phyloP scores from a whole-genome alignment of 129 eudicot species.

The Escallonia herrerae region DNA sequence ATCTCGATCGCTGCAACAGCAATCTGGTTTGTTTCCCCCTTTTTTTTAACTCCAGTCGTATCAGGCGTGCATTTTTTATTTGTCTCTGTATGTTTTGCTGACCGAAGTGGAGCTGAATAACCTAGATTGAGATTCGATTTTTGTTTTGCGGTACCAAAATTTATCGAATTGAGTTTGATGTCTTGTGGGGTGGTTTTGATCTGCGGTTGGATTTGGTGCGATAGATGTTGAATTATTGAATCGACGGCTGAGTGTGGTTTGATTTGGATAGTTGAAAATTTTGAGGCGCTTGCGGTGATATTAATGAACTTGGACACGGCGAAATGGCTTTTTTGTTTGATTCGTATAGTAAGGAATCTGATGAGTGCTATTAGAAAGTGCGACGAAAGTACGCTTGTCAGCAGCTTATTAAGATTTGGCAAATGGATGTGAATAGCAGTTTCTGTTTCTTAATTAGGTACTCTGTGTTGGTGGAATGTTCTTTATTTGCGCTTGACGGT shows the following conservation, averaged over 20 bases:
- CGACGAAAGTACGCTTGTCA: neutral
- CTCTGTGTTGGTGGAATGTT: neutral
- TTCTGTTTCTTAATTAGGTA: conserved; percentile 2
- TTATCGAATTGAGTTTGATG: no score
- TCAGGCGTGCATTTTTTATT: neutral
- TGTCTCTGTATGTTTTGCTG: conserved; percentile 3
- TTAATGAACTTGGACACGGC: neutral
- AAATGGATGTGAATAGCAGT: neutral
- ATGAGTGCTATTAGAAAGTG: neutral
- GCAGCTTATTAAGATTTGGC: neutral
- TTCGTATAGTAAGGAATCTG: neutral
- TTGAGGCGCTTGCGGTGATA: neutral
- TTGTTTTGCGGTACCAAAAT: neutral
- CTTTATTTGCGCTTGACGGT: neutral
- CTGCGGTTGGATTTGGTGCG: neutral
- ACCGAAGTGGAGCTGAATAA: neutral
- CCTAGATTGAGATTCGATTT: conserved; percentile 2
- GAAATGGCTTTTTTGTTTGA: neutral
- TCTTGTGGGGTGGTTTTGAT: conserved; percentile 10
- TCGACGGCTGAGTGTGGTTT: neutral
- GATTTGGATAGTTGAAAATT: neutral
- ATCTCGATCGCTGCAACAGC: conserved; percentile 96
- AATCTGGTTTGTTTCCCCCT: conserved; percentile 48
- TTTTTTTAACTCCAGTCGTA: neutral
- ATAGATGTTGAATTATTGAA: neutral